Percentiles rank a stretch among this genome's conserved stretches.
Evolutionary conservation across 352 stramenopile genomes (phyloP).

Genomic region (Thalassiosira oceanica): DNA sequence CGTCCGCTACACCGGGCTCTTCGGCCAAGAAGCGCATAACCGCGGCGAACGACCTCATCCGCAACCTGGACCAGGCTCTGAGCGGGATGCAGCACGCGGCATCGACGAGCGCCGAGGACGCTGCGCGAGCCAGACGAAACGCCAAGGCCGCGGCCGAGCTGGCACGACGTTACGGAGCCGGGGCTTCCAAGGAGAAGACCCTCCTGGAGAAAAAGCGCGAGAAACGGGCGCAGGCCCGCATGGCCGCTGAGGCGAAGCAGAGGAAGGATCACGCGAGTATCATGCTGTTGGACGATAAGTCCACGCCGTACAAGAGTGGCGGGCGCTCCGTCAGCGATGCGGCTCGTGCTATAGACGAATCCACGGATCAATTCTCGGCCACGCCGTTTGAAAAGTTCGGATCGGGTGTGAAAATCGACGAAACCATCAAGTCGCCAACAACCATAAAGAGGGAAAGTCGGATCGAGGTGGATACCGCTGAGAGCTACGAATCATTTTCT

Average conservation of each 20-base stretch:
- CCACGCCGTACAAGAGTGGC: not conserved
- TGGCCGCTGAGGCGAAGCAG: slow-evolving; percentile 28
- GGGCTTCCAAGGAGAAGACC: not conserved
- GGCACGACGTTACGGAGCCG: slow-evolving; percentile 46
- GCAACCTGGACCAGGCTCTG: slow-evolving; percentile 51
- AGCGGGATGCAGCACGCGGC: slow-evolving; percentile 34
- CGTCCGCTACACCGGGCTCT: not conserved
- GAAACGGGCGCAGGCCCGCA: slow-evolving; percentile 5
- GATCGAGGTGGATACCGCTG: no score
- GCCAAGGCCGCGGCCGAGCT: slow-evolving; percentile 59
- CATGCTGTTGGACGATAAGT: not conserved
- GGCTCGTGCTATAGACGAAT: no score
- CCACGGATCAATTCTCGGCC: no score
- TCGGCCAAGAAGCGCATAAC: slow-evolving; percentile 18
- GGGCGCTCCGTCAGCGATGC: no score
- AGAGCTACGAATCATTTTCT: no score
- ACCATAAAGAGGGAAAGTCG: no score
- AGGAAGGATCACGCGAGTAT: slow-evolving; percentile 20
- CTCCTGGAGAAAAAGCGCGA: slow-evolving; percentile 34
- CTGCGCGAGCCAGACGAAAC: slow-evolving; percentile 58
- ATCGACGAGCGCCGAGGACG: slow-evolving; percentile 35
- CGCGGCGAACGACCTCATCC: slow-evolving; percentile 58
- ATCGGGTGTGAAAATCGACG: no score
- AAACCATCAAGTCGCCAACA: no score
- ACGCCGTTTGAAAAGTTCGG: no score